Evolutionary conservation across 2,329 filamentous ascomycete genomes (phyloP), one percentile per base, ranked within the genome.

Genomic region (Pseudofabraea citricarpa): DNA sequence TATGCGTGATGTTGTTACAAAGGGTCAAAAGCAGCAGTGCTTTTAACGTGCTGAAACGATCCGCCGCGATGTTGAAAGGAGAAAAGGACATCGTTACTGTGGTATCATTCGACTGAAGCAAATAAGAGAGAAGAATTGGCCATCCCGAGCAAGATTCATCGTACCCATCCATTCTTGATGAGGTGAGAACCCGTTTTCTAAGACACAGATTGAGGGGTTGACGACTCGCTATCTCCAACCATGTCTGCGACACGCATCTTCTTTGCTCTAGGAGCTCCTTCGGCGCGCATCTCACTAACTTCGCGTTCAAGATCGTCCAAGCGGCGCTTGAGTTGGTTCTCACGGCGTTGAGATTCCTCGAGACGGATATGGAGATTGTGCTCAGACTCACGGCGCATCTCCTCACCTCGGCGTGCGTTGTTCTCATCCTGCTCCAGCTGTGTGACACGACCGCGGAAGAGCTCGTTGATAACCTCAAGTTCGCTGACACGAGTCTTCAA

Each of bases 401-500:
- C 75, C 47, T 81, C 68, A 52, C 78, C 73, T 58, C 81, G 67
- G 59, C 83, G 69, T 41, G 85, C 79, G 37, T 77, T 81, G 37
- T 78, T 78, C 60, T 91, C 87, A 58, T 85, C 85, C 53, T 83
- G 79, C 61, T 94, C 88, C 10, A 93, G 73, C 60, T 93, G 75
- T 61, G 81, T 65, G 31, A 96, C 81, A 9, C 85, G 79, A 27
- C 83, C 83, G 40, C 83, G 75, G 64, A 89, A 90, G 35, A 90
- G 72, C 59, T 87, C 85, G 57, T 90, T 96, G 71, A 98, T 96
- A 41, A 98, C 79, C 62, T 98, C 93, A 19, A 98, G 76, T 64
- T 98, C 93, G 55, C 85, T 93, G 24, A 98, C 91, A 32, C 93
- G 83, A 1, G 93, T 98, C 69, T 94, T 95, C n/a, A 97, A 74